These are phyloP conservation scores for Capsella bursapastoris DNA, from an alignment of 345 rosid species.

Conservation along the genomic window DNA sequence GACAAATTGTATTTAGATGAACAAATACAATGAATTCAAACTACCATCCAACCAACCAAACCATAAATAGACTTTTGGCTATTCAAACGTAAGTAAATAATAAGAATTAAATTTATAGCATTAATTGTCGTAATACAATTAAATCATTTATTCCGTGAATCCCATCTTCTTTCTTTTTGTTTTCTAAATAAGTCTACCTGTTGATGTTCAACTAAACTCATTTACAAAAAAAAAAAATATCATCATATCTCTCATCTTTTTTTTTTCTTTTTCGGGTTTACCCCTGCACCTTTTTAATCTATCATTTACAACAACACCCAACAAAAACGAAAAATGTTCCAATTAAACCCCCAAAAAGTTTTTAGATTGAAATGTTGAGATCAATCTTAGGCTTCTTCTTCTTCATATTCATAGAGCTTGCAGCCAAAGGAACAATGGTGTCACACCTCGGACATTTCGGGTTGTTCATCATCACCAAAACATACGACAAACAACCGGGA, in stretches of 20 bases:
- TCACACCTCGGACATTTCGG: slow-evolving; percentile 88
- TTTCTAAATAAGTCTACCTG: neutral
- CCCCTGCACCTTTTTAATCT: slow-evolving; percentile 20
- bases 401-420: neutral
- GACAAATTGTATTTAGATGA: slow-evolving; percentile 16
- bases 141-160: neutral
- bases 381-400: slow-evolving; percentile 68
- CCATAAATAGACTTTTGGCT: too few relatives aligned
- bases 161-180: neutral
- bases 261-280: too few relatives aligned
- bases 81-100: neutral
- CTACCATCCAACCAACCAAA: slow-evolving; percentile 33
- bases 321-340: slow-evolving; percentile 25
- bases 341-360: slow-evolving; percentile 22
- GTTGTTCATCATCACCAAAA: slow-evolving; percentile 62
- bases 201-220: neutral
- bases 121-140: neutral
- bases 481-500: slow-evolving; percentile 82
- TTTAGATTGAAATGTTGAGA: slow-evolving; percentile 77
- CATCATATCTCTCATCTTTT: neutral
- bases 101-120: neutral
- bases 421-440: slow-evolving; percentile 61
- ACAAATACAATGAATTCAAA: slow-evolving; percentile 33
- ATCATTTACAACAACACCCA: slow-evolving; percentile 38
- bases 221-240: slow-evolving; percentile 7